Evolutionary conservation across 495 filamentous ascomycete species (phyloP).

Genomic region (Hypoxylon subgilvum): DNA sequence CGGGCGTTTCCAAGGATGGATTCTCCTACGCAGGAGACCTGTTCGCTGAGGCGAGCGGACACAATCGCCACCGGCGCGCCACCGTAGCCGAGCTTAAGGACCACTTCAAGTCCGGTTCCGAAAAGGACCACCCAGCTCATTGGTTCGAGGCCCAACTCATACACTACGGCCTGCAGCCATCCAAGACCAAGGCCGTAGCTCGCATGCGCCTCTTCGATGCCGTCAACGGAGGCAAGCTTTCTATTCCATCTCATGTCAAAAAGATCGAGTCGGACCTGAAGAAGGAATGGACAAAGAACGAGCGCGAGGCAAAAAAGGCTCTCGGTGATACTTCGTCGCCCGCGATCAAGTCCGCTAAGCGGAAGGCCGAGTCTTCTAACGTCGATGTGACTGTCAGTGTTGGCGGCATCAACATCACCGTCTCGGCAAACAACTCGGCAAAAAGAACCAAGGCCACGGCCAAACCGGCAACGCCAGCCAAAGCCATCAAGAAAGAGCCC

Average conservation of each 20-base stretch:
- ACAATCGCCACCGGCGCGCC: slow-evolving; percentile 59
- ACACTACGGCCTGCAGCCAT: slow-evolving; percentile 62
- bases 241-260: slow-evolving; percentile 46
- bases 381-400: slow-evolving; percentile 33
- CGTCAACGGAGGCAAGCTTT: slow-evolving; percentile 51
- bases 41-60: slow-evolving; percentile 53
- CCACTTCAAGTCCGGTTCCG: slow-evolving; percentile 47
- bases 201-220: slow-evolving; percentile 62
- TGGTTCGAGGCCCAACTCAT: slow-evolving; percentile 66
- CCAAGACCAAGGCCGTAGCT: slow-evolving; percentile 61
- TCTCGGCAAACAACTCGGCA: slow-evolving; percentile 23
- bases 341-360: slow-evolving; percentile 35
- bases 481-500: slow-evolving; percentile 9
- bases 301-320: slow-evolving; percentile 53
- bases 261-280: slow-evolving; percentile 59
- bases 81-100: slow-evolving; percentile 53
- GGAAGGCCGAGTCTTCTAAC: slow-evolving; percentile 39
- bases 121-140: slow-evolving; percentile 57
- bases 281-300: slow-evolving; percentile 57
- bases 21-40: slow-evolving; percentile 50
- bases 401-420: slow-evolving; percentile 33
- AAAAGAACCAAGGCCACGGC: slow-evolving; percentile 30
- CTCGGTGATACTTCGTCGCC: slow-evolving; percentile 21
- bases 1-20: slow-evolving; percentile 32
- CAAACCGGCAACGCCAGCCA: slow-evolving; percentile 16